phyloP scores from a whole-genome alignment of 2,329 filamentous ascomycete species.

The Hypocreales sp. region DNA sequence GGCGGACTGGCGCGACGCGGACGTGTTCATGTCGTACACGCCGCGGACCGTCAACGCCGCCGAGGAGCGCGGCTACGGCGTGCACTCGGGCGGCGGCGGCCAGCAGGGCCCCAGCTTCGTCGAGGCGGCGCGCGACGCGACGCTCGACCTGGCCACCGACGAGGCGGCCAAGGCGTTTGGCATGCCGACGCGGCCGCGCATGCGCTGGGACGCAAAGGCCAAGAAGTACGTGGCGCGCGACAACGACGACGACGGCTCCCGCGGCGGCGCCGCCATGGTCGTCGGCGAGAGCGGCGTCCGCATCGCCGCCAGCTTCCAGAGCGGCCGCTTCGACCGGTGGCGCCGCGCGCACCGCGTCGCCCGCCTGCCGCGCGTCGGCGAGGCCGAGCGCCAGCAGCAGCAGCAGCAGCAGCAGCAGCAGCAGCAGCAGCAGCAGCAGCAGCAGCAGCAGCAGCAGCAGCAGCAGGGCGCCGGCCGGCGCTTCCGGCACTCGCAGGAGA shows the following conservation, averaged over 20 bases:
- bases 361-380: slow-evolving; percentile 66
- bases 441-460: neutral
- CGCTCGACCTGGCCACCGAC: slow-evolving; percentile 89
- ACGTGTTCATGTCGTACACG: slow-evolving; percentile 94
- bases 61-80: slow-evolving; percentile 86
- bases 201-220: slow-evolving; percentile 95
- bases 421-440: slow-evolving; percentile 36
- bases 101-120: slow-evolving; percentile 60
- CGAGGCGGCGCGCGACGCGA: slow-evolving; percentile 68
- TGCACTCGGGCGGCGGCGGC: slow-evolving; percentile 54
- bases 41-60: slow-evolving; percentile 66
- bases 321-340: slow-evolving; percentile 88
- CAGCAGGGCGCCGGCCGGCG: slow-evolving; percentile 23
- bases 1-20: slow-evolving; percentile 63
- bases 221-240: slow-evolving; percentile 86
- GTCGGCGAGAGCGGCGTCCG: slow-evolving; percentile 87
- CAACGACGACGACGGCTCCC: slow-evolving; percentile 90
- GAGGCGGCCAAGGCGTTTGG: slow-evolving; percentile 69
- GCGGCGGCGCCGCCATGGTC: slow-evolving; percentile 49
- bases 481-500: slow-evolving; percentile 77
- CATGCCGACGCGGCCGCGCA: slow-evolving; percentile 54
- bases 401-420: neutral
- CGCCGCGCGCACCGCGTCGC: slow-evolving; percentile 71
- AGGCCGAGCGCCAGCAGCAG: slow-evolving; percentile 41
- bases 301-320: slow-evolving; percentile 86